These are phyloP conservation scores for Nicotiana obtusifolia DNA, from an alignment of 257 asterid genomes.

Conservation along the genomic window DNA sequence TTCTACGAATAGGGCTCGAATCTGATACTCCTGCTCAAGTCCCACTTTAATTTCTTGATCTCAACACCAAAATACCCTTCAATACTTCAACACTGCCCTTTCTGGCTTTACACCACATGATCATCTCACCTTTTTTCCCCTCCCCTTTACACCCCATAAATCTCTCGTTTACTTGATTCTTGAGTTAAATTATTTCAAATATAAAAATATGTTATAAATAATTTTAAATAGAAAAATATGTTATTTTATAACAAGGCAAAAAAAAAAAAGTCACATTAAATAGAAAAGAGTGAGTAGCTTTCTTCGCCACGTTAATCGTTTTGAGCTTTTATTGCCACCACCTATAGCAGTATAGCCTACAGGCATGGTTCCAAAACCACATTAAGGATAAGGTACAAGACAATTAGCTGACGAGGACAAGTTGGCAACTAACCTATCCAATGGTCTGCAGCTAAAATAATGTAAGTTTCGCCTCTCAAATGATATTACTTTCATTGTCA, in stretches of 20 bases:
- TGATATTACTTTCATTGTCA: background rate
- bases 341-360: background rate
- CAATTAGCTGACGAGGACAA: background rate
- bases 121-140: background rate
- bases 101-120: background rate
- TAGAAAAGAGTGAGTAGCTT: no score
- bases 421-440: background rate
- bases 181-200: no score
- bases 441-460: background rate
- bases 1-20: background rate
- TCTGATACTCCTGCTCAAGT: background rate
- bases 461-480: background rate
- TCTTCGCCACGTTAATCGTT: no score
- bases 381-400: background rate
- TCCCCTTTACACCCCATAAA: background rate
- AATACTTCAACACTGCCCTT: no score
- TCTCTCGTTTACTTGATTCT: no score
- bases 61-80: background rate
- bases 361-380: background rate
- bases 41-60: background rate
- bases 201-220: no score
- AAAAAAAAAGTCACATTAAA: no score
- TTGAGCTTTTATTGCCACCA: background rate
- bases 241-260: no score
- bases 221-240: no score